Evolutionary conservation across 116 monocot genomes (phyloP), one percentile per base, ranked within the genome.

Genomic region (Dioscorea cayenensis): DNA sequence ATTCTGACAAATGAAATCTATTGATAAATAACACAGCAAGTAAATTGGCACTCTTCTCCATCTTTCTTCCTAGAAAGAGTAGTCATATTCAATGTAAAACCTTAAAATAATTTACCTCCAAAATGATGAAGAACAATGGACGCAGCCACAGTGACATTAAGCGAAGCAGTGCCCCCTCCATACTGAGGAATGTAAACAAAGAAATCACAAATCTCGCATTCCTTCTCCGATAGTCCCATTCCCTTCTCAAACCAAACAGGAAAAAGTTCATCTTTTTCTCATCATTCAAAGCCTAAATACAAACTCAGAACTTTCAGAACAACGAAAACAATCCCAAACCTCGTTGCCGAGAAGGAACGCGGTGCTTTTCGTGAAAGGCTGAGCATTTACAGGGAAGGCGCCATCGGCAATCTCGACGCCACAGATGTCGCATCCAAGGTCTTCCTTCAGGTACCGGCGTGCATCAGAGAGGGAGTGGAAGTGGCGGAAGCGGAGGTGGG

Each of bases 321-420:
- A 28, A 65, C 0, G 4, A n/a, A 8, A 28, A 36, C 17, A 9
- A 43, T 43, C 43, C 12, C 28, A 59, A 12, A 92, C 95, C 95
- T 99, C 97, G 50, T 99, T 93, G 49, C 97, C 97, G 21, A 99
- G 80, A 17, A 99, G 85, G 70, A 99, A 94, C 1, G 97, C 97
- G 13, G 97, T 99, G 80, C 94, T 99, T 78, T 75, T 81, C 32
- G 72, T 66, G 78, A 99, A 99, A 20, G 97, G 97, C 38, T 86
- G 90, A 7, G 80, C 65, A 21, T 71, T 71, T 51, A 99, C 76
- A 13, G 94, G 66, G 11, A 80, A 9, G 18, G 97, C 94, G 13
- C 83, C 85, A 13, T 94, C 94, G 7, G 78, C 67, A 63, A 99
- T 99, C 80, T 99, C 97, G 68, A 99, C 97, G 2, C 97, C 94